Evolutionary conservation across 1,284 basidiomycete species (phyloP), one percentile per base, ranked within the genome.

Genomic region (Tilletia setariae): DNA sequence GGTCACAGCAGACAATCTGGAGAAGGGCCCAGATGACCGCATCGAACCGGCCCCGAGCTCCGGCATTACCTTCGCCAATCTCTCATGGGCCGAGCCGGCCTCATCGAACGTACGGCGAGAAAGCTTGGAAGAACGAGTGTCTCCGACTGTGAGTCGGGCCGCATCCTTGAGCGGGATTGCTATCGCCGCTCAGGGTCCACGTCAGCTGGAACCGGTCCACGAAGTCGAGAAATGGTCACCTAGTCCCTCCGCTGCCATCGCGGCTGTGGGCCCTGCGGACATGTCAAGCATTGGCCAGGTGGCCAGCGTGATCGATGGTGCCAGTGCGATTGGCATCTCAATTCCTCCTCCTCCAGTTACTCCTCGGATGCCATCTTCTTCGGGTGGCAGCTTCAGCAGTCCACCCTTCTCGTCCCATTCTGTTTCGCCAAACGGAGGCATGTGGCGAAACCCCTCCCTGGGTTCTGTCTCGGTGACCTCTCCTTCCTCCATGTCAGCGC

Each of bases 241-340:
- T 40, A 16, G 19, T n/a, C 16, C 19, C 46, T 49, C 21, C 6
- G 16, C 46, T 6, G 19, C 4, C 19, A 49, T 49, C 46, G 46
- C 46, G 6, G 21, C 46, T 23, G 46, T 19, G 19, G 46, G 46
- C 16, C 19, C 19, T 4, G 8, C 53, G 28, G 51, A 13, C 21
- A 53, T 61, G 28, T 61, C 56, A 11, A 61, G 56, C 56, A 53
- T 53, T 28, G 51, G 51, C 28, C 51, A 53, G 23, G 51, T 53
- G 51, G 51, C 51, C 13, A 53, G 51, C 28, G 51, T 13, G 7
- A 40, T 40, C 35, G 35, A 40, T 11, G 35, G 35, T 40, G 35
- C 35, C 35, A 40, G 35, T 40, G 35, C 35, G 6, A 40, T 40
- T 40, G 35, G 35, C 11, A 40, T 40, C 35, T 49, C 46, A 23